phyloP scores from a whole-genome alignment of 306 rosid species.

The Cercis canadensis region DNA sequence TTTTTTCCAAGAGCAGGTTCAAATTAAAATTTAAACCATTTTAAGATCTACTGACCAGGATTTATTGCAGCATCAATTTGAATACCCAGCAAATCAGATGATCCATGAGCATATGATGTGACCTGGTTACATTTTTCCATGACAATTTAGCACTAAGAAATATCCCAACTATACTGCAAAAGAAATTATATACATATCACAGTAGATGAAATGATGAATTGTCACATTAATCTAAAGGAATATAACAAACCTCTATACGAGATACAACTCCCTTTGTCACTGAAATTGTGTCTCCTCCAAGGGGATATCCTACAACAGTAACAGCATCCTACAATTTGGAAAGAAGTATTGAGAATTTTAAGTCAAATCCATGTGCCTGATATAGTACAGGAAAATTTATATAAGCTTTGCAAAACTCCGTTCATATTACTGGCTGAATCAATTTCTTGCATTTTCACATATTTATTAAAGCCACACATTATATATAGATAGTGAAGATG shows the following conservation, averaged over 20 bases:
- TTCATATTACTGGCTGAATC: not conserved
- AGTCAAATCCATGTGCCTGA: constrained; percentile 36
- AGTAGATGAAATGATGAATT: constrained; percentile 17
- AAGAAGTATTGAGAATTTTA: constrained; percentile 16
- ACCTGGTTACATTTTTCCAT: constrained; percentile 67
- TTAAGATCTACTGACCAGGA: constrained; percentile 78
- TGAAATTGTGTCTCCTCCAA: constrained; percentile 99
- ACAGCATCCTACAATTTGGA: constrained; percentile 84
- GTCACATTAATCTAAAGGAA: not conserved
- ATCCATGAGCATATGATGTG: constrained; percentile 96
- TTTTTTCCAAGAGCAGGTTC: not conserved
- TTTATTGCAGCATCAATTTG: constrained; percentile 99
- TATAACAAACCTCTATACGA: constrained; percentile 86
- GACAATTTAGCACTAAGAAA: constrained; percentile 25
- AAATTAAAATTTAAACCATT: constrained; percentile 29
- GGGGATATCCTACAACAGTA: constrained; percentile 98
- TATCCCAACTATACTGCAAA: not conserved
- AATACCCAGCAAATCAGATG: constrained; percentile 95
- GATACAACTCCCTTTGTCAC: constrained; percentile 99
- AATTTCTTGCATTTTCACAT: constrained; percentile 11
- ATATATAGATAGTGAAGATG: constrained; percentile 15
- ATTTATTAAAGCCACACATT: constrained; percentile 17
- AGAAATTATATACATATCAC: constrained; percentile 3
- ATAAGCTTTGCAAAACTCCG: too few species aligned
- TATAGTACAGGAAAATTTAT: too few species aligned